phyloP scores from a whole-genome alignment of 768 basidiomycete genomes.

The Boletellus ananas region DNA sequence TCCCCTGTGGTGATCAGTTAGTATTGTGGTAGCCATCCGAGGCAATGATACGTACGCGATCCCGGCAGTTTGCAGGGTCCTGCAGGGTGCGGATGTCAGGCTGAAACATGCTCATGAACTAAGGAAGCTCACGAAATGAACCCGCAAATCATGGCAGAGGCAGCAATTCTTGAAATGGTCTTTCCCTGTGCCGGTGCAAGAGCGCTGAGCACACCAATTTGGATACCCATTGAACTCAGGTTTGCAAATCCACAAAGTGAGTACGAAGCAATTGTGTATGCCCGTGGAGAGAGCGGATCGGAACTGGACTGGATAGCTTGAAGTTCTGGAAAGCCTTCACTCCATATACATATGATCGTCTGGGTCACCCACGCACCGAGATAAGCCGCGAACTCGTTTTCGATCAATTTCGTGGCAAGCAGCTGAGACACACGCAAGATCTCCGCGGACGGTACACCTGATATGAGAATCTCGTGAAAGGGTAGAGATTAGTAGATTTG shows the following conservation, averaged over 20 bases:
- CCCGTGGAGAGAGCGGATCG: conserved; percentile 63
- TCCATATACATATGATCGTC: not conserved
- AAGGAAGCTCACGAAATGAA: conserved; percentile 46
- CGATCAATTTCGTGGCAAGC: conserved; percentile 82
- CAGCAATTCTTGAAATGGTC: conserved; percentile 65
- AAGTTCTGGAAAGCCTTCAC: conserved; percentile 27
- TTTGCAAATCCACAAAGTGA: conserved; percentile 92
- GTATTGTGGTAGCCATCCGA: not conserved
- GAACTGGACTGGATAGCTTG: conserved; percentile 44
- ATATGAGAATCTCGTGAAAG: not conserved
- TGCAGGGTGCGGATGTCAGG: conserved; percentile 7
- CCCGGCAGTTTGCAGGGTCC: conserved; percentile 54
- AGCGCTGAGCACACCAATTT: conserved; percentile 71
- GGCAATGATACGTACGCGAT: conserved; percentile 46
- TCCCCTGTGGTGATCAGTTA: conserved; percentile 35
- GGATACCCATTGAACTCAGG: conserved; percentile 80
- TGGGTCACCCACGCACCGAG: conserved; percentile 23
- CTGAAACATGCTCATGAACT: not conserved
- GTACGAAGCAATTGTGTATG: conserved; percentile 80
- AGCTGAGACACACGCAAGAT: conserved; percentile 77
- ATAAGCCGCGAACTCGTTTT: conserved; percentile 86
- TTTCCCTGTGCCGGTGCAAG: conserved; percentile 67
- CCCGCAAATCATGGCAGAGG: conserved; percentile 68
- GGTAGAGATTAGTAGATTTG: not conserved
- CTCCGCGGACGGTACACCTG: conserved; percentile 73